These are phyloP conservation scores for Poronia punctata DNA, from an alignment of 495 filamentous ascomycete species.

Conservation along the genomic window DNA sequence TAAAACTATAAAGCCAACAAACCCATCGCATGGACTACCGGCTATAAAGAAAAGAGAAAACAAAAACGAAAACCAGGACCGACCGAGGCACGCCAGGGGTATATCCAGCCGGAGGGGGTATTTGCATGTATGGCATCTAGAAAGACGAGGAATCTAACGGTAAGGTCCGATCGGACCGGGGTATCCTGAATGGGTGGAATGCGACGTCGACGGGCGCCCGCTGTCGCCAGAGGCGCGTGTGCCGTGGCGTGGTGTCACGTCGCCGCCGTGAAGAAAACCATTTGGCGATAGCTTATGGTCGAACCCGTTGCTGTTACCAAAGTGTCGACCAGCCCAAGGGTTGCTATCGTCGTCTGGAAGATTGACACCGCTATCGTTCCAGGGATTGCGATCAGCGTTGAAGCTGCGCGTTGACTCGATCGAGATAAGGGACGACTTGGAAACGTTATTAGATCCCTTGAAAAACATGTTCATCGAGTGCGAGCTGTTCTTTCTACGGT, in stretches of 20 bases:
- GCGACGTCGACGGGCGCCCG: conserved; percentile 86
- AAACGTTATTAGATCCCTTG: conserved; percentile 90
- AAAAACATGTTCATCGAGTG: conserved; percentile 76
- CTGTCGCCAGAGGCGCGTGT: conserved; percentile 78
- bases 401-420: conserved; percentile 85
- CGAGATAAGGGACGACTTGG: conserved; percentile 86
- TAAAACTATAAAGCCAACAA: background rate
- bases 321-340: conserved; percentile 55
- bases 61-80: conserved; percentile 35
- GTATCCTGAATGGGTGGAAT: conserved; percentile 90
- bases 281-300: conserved; percentile 60
- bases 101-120: conserved; percentile 52
- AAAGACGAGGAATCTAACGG: conserved; percentile 55
- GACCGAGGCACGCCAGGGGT: conserved; percentile 54
- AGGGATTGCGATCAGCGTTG: conserved; percentile 85
- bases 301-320: conserved; percentile 47
- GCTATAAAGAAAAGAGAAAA: conserved; percentile 9
- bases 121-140: conserved; percentile 38
- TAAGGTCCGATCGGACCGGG: conserved; percentile 81
- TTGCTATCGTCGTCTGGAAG: conserved; percentile 76
- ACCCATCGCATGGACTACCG: background rate
- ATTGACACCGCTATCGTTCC: conserved; percentile 94
- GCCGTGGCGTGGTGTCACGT: conserved; percentile 74
- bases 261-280: conserved; percentile 61
- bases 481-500: conserved; percentile 86